Percentiles rank a stretch among this genome's conserved stretches.
Conservation (phyloP, 768 basidiomycete genomes). For the Mycena albidolilacea region DNA sequence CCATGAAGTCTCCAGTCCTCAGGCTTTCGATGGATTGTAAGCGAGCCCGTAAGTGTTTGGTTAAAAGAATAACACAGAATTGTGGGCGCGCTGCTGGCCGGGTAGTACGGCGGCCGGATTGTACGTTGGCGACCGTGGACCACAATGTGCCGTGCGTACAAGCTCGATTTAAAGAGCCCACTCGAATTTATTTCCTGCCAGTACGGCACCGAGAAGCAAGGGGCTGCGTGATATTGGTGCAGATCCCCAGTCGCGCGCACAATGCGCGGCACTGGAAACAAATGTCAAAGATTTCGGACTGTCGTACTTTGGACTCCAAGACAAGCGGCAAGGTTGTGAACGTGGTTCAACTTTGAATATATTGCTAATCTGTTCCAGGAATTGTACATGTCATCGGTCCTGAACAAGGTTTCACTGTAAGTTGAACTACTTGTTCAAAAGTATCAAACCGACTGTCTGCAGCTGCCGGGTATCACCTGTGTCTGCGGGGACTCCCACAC, state of each 20-base stretch:
- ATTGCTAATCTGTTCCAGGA: conserved; percentile 54
- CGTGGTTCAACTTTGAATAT: background rate
- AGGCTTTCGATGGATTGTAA: conserved; percentile 90
- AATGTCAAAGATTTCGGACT: conserved; percentile 93
- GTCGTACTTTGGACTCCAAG: conserved; percentile 92
- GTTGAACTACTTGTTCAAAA: conserved; percentile 36
- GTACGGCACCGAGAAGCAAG: conserved; percentile 12
- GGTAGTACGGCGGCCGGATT: conserved; percentile 86
- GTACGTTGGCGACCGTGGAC: conserved; percentile 90
- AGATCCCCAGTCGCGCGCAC: conserved; percentile 88
- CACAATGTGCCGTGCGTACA: conserved; percentile 86
- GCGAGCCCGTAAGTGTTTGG: conserved; percentile 39
- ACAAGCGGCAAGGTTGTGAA: conserved; percentile 83
- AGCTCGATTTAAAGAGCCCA: conserved; percentile 62
- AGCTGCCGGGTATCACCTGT: conserved; percentile 84
- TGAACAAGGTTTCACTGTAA: conserved; percentile 92
- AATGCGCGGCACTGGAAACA: conserved; percentile 85
- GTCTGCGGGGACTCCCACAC: conserved; percentile 97
- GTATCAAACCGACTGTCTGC: conserved; percentile 23
- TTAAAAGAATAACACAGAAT: conserved; percentile 25
- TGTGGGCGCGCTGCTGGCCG: conserved; percentile 79
- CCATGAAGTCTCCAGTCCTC: conserved; percentile 94
- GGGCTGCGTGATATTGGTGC: conserved; percentile 67
- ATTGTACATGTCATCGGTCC: conserved; percentile 94
- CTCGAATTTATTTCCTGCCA: conserved; percentile 53